These are phyloP conservation scores for Naumovozyma baii DNA, from an alignment of 805 yeast genomes.

Conservation along the genomic window DNA sequence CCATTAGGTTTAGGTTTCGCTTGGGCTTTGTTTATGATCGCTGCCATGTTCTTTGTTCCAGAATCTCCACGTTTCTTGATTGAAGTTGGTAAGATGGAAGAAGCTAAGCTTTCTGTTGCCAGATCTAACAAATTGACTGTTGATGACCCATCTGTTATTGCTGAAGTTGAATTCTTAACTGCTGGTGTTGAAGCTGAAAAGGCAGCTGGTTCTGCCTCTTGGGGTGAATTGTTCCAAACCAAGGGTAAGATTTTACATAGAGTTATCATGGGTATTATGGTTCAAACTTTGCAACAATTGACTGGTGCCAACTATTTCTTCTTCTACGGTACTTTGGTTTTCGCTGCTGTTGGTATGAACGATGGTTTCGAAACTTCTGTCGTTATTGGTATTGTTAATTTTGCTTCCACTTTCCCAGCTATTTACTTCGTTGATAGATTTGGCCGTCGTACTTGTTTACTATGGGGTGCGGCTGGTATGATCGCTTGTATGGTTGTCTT, in stretches of 20 bases:
- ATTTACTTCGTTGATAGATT: conserved; percentile 40
- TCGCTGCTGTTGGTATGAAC: conserved; percentile 45
- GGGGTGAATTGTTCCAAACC: conserved; percentile 58
- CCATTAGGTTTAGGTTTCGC: conserved; percentile 50
- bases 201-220: conserved; percentile 54
- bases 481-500: conserved; percentile 35
- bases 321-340: conserved; percentile 52
- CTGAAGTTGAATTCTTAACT: conserved; percentile 47
- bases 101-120: conserved; percentile 47
- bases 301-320: conserved; percentile 55
- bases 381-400: conserved; percentile 46
- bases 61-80: conserved; percentile 64
- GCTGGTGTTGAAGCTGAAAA: conserved; percentile 53
- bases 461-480: conserved; percentile 40
- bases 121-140: conserved; percentile 44
- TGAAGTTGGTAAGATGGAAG: conserved; percentile 41
- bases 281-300: conserved; percentile 53
- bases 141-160: conserved; percentile 46
- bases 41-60: conserved; percentile 44
- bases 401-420: conserved; percentile 43
- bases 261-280: conserved; percentile 40
- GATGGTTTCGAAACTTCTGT: conserved; percentile 50
- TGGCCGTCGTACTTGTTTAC: conserved; percentile 39
- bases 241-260: conserved; percentile 47
- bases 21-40: conserved; percentile 34